A percentile compares a stretch with the other conserved stretches of the same genome.
These are phyloP conservation scores for Melanogaster broomeanus DNA, from an alignment of 768 basidiomycete species.

Conservation along the genomic window DNA sequence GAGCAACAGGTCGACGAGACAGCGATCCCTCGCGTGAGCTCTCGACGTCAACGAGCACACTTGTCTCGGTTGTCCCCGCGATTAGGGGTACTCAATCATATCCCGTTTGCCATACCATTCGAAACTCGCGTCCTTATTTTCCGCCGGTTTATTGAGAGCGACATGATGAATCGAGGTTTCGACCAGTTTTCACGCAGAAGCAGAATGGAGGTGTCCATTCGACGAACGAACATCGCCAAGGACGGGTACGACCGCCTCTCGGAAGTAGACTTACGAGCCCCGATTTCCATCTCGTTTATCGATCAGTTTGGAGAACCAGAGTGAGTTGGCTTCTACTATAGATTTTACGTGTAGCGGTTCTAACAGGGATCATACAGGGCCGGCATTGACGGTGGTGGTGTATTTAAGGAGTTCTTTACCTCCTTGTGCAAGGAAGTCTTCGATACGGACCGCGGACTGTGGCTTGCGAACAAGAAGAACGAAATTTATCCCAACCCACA, in stretches of 20 bases:
- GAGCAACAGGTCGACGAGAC: conserved; percentile 52
- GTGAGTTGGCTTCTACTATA: conserved; percentile 44
- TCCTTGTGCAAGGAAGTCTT: conserved; percentile 93
- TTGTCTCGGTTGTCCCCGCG: conserved; percentile 64
- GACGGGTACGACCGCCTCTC: conserved; percentile 88
- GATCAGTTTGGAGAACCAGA: conserved; percentile 87
- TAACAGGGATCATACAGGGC: conserved; percentile 45
- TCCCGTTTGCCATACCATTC: conserved; percentile 95
- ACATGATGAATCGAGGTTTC: conserved; percentile 36
- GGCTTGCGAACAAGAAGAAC: conserved; percentile 88
- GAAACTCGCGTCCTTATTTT: conserved; percentile 89
- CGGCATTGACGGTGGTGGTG: conserved; percentile 95
- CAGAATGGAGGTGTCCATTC: conserved; percentile 32
- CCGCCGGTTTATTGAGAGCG: conserved; percentile 76
- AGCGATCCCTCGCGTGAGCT: conserved; percentile 34
- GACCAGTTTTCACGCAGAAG: conserved; percentile 15
- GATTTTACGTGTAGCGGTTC: neutral
- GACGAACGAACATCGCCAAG: conserved; percentile 79
- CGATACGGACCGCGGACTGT: conserved; percentile 90
- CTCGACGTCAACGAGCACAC: conserved; percentile 71
- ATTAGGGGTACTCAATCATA: conserved; percentile 89
- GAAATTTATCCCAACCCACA: conserved; percentile 96
- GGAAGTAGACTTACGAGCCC: conserved; percentile 77
- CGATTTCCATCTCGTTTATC: conserved; percentile 87
- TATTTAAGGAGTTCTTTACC: conserved; percentile 98